Evolutionary conservation across 2,329 filamentous ascomycete species (phyloP).

Genomic region (Cladosporium oxysporum): DNA sequence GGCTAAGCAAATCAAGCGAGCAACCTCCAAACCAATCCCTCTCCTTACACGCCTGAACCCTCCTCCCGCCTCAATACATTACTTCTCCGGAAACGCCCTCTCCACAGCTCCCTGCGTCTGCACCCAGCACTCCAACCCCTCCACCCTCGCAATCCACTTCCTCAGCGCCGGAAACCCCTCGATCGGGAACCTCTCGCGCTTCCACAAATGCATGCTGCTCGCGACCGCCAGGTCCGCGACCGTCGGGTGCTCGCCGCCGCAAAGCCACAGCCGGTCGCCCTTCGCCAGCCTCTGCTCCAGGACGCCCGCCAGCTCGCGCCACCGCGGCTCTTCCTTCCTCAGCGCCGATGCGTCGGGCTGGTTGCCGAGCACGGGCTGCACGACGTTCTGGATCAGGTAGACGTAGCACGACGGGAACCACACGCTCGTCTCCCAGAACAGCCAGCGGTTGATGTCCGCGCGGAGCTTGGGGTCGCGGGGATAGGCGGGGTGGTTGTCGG

Average conservation of each 20-base stretch:
- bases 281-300: conserved; percentile 42
- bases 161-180: conserved; percentile 43
- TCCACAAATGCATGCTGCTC: conserved; percentile 43
- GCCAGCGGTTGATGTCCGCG: conserved; percentile 44
- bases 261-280: conserved; percentile 36
- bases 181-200: conserved; percentile 39
- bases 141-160: conserved; percentile 42
- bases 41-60: neutral
- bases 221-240: conserved; percentile 47
- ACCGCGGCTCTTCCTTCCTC: conserved; percentile 39
- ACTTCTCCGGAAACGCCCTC: conserved; percentile 32
- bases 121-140: conserved; percentile 43
- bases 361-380: conserved; percentile 40
- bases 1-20: no score
- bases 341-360: conserved; percentile 41
- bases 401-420: conserved; percentile 47
- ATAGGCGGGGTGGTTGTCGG: conserved; percentile 36
- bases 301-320: conserved; percentile 40
- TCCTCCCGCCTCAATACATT: no score
- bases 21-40: no score
- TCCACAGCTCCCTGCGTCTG: conserved; percentile 44
- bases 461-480: conserved; percentile 44
- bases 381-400: conserved; percentile 45
- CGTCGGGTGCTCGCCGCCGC: conserved; percentile 40
- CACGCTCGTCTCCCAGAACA: conserved; percentile 45